These are phyloP conservation scores for Jatropha podagrica DNA, from an alignment of 441 rosid species.

Conservation along the genomic window DNA sequence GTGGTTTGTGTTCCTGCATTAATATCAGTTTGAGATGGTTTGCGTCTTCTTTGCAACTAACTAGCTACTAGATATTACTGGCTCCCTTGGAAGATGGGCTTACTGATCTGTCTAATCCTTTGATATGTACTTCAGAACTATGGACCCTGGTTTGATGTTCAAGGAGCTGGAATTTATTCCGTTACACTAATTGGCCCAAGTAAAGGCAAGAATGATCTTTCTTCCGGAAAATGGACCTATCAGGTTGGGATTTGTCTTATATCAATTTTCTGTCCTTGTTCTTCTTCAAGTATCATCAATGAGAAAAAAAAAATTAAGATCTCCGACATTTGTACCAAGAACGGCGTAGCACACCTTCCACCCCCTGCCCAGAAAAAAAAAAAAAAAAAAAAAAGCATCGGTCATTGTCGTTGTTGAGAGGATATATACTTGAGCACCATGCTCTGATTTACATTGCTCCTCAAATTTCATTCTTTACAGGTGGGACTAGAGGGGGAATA, in stretches of 20 bases:
- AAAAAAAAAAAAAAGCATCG: not conserved
- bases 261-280: not conserved
- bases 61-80: not conserved
- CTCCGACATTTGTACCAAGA: too few relatives aligned
- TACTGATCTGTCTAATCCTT: not conserved
- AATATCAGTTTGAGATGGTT: not conserved
- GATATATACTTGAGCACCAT: not conserved
- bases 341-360: too few relatives aligned
- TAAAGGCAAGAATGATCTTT: slow-evolving; percentile 33
- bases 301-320: too few relatives aligned
- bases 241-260: slow-evolving; percentile 39
- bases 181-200: slow-evolving; percentile 35
- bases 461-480: slow-evolving; percentile 30
- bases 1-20: not conserved
- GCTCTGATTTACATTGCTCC: not conserved
- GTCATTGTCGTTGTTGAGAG: not conserved
- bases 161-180: slow-evolving; percentile 52
- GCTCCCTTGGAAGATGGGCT: slow-evolving; percentile 6
- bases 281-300: not conserved
- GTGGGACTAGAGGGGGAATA: slow-evolving; percentile 66
- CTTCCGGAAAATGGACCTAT: slow-evolving; percentile 55
- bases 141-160: slow-evolving; percentile 66
- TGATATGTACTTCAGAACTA: slow-evolving; percentile 39
- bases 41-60: not conserved
- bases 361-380: not conserved